Evolutionary conservation across 2,329 filamentous ascomycete species (phyloP).

Genomic region (Trichoderma oligosporum): DNA sequence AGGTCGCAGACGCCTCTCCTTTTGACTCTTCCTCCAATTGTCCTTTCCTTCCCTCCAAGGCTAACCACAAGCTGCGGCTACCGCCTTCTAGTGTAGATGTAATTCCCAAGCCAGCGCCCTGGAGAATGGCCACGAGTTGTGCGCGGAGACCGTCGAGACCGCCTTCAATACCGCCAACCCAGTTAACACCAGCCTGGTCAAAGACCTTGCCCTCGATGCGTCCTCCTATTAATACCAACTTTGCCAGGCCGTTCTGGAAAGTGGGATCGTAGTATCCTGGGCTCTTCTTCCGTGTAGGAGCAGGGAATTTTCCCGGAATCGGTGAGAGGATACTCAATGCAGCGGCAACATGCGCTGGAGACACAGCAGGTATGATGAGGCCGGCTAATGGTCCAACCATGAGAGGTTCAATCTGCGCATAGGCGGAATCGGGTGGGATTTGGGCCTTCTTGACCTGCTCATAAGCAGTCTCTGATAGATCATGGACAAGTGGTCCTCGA

Average conservation of each 20-base stretch:
- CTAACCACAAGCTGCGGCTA: conserved; percentile 78
- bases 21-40: conserved; percentile 65
- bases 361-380: conserved; percentile 76
- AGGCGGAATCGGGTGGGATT: conserved; percentile 39
- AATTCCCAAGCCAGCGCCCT: conserved; percentile 72
- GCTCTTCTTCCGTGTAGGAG: conserved; percentile 69
- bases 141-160: conserved; percentile 76
- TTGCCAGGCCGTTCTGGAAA: conserved; percentile 79
- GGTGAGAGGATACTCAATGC: conserved; percentile 77
- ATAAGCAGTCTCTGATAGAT: conserved; percentile 53
- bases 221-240: conserved; percentile 81
- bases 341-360: conserved; percentile 77
- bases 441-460: conserved; percentile 41
- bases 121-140: conserved; percentile 77
- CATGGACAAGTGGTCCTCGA: conserved; percentile 41
- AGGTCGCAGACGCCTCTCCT: conserved; percentile 8
- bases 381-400: conserved; percentile 77
- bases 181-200: conserved; percentile 64
- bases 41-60: conserved; percentile 75
- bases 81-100: conserved; percentile 76
- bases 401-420: conserved; percentile 65
- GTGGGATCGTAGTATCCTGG: conserved; percentile 76
- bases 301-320: conserved; percentile 66
- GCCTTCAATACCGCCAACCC: conserved; percentile 71
- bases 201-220: conserved; percentile 82